phyloP scores from a whole-genome alignment of 2,329 filamentous ascomycete genomes.

The Aureobasidium leucospermi region DNA sequence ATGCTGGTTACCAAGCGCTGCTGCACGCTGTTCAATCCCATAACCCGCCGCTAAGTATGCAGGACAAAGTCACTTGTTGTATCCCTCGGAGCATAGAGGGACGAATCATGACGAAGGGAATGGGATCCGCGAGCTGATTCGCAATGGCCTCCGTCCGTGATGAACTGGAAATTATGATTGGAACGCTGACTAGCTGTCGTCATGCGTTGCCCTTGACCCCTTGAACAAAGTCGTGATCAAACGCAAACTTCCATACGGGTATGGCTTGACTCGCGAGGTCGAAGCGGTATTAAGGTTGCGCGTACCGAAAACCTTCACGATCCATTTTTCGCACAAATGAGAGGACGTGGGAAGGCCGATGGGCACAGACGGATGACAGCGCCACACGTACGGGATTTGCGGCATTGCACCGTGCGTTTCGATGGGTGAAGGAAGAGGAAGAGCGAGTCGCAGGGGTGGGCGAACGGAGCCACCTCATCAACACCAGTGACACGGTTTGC shows the following conservation, averaged over 20 bases:
- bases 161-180: constrained; percentile 1
- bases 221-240: not conserved
- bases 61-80: not conserved
- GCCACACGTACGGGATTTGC: constrained; percentile 1
- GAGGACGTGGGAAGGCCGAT: not conserved
- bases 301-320: constrained; percentile 10
- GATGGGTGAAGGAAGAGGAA: not conserved
- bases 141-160: not conserved
- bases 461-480: constrained; percentile 5
- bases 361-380: constrained; percentile 8
- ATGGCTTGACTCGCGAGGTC: constrained; percentile 1
- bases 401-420: not conserved
- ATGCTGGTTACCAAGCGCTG: not conserved
- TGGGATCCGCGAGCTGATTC: not conserved
- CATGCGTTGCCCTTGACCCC: constrained; percentile 4
- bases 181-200: not conserved
- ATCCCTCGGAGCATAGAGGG: not conserved
- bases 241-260: not conserved
- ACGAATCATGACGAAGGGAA: not conserved
- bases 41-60: not conserved
- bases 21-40: not conserved
- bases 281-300: constrained; percentile 10
- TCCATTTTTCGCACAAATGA: constrained; percentile 9
- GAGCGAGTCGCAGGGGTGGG: not conserved
- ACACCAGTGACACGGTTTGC: not conserved